phyloP scores from a whole-genome alignment of 345 rosid genomes.

The Mallotus nudiflorus region DNA sequence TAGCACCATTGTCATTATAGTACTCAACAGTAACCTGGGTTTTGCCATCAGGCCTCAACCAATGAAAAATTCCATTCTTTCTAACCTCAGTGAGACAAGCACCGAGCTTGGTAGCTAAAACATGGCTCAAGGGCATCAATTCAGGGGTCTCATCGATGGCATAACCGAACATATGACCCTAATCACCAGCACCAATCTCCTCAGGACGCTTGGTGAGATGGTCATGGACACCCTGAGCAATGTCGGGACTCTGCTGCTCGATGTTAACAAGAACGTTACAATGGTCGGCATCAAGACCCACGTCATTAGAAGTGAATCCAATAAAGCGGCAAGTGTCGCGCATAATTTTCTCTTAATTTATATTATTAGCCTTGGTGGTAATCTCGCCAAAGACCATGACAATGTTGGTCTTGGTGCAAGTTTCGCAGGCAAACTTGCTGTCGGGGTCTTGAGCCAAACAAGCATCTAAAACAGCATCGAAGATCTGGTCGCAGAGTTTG shows the following conservation, averaged over 20 bases:
- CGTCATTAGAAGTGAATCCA: conserved; percentile 20
- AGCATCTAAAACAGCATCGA: conserved; percentile 19
- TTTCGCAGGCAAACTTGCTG: conserved; percentile 23
- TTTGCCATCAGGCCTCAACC: no score
- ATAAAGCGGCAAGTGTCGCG: conserved; percentile 19
- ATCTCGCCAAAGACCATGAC: conserved; percentile 27
- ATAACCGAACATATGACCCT: conserved; percentile 5
- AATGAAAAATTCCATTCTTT: no score
- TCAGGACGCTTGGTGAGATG: conserved; percentile 20
- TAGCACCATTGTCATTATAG: no score
- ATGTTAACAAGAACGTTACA: conserved; percentile 21
- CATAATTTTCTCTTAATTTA: conserved; percentile 21
- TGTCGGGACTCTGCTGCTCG: conserved; percentile 21
- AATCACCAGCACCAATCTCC: conserved; percentile 23
- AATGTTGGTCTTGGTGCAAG: conserved; percentile 23
- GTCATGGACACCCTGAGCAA: conserved; percentile 23
- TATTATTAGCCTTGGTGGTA: conserved; percentile 17
- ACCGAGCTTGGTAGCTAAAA: no score
- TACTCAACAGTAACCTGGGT: no score
- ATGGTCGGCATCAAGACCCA: conserved; percentile 22
- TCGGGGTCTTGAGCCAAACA: conserved; percentile 19
- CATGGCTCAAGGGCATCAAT: no score
- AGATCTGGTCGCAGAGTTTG: conserved; percentile 26
- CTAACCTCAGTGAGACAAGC: no score
- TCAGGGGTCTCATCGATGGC: no score